Base-by-base conservation (phyloP, 2,329 filamentous ascomycete genomes). In the Microsporum canis region DNA sequence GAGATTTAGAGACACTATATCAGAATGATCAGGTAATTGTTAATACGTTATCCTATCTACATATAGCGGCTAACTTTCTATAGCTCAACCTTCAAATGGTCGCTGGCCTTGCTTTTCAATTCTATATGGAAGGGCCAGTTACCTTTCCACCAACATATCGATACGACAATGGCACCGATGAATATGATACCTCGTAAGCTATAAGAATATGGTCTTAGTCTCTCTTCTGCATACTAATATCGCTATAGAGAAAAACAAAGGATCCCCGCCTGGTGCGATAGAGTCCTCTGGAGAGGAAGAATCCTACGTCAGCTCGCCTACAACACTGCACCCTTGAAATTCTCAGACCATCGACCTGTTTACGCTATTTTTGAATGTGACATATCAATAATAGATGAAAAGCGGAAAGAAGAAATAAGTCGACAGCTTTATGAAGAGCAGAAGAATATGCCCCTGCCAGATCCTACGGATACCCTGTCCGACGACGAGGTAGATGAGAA, bases 181-280 rank as follows among this genome's bases (percentile, higher is more conserved):
- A 82, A 59, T 99, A 96, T 72, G 94, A 99, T 72, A 92, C 88
- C 7, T 96, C 92, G 82, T 89, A 78, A 76, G 85, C 17, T 55
- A n/a, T 17, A 55, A 17, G n/a, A 17, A 8, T 10, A 23, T 0
- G 39, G 29, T 60, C 49, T 57, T 2, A 23, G 3, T 43, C 39
- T 39, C 14, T 31, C 55, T 47, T 10, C 14, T 34, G 27, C 29
- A 43, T 57, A 59, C 73, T 78, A 62, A 80, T 38, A n/a, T 36
- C 3, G n/a, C 55, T 12, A 58, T 36, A 88, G 86, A 57, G 92
- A 97, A 69, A 99, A 99, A 73, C 85, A 87, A 60, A 86, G 94
- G 14, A 96, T 97, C 64, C 94, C 94, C 2, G 94, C 94, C 0
- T 99, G 94, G 94, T 96, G 91, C 63, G 94, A 99, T 73, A 88